Percentiles rank a stretch among this genome's conserved stretches.
phyloP scores from a whole-genome alignment of 1,139 yeast genomes.

The Blastobotrys proliferans region DNA sequence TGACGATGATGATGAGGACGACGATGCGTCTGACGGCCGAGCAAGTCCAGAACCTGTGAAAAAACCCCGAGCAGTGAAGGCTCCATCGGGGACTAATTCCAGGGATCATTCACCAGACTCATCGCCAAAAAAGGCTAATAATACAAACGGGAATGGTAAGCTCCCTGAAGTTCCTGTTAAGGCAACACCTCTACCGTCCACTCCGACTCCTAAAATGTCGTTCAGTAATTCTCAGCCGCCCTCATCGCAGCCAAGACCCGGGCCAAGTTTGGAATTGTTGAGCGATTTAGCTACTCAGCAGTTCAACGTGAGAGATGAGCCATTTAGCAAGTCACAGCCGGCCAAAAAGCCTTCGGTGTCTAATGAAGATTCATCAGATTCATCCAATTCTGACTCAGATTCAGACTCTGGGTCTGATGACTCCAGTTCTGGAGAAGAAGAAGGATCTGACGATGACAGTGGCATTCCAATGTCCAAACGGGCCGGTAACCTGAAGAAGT shows the following conservation, averaged over 20 bases:
- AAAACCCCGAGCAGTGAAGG: slow-evolving; percentile 14
- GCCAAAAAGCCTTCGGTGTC: neutral
- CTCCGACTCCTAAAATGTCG: neutral
- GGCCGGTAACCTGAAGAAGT: slow-evolving; percentile 8
- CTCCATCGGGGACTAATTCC: slow-evolving; percentile 16
- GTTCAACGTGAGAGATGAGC: slow-evolving; percentile 12
- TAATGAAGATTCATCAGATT: slow-evolving; percentile 1
- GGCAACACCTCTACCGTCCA: neutral
- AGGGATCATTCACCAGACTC: slow-evolving; percentile 6
- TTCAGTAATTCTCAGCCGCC: neutral
- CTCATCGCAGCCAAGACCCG: neutral
- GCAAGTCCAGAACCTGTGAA: slow-evolving; percentile 16
- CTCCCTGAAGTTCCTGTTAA: neutral
- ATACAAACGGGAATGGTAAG: neutral
- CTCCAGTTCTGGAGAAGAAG: slow-evolving; percentile 7
- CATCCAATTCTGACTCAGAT: slow-evolving; percentile 2
- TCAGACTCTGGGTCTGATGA: slow-evolving; percentile 4
- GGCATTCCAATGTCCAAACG: slow-evolving; percentile 14
- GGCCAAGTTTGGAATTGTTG: slow-evolving; percentile 9
- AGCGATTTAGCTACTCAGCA: slow-evolving; percentile 13
- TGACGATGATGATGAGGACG: slow-evolving; percentile 14
- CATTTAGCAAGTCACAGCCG: too few relatives aligned
- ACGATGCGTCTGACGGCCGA: slow-evolving; percentile 13
- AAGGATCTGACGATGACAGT: slow-evolving; percentile 12
- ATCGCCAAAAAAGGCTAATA: slow-evolving; percentile 2